Evolutionary conservation across 139 green algal genomes (phyloP), one percentile per base, ranked within the genome.

Genomic region (Chlorella sp.): DNA sequence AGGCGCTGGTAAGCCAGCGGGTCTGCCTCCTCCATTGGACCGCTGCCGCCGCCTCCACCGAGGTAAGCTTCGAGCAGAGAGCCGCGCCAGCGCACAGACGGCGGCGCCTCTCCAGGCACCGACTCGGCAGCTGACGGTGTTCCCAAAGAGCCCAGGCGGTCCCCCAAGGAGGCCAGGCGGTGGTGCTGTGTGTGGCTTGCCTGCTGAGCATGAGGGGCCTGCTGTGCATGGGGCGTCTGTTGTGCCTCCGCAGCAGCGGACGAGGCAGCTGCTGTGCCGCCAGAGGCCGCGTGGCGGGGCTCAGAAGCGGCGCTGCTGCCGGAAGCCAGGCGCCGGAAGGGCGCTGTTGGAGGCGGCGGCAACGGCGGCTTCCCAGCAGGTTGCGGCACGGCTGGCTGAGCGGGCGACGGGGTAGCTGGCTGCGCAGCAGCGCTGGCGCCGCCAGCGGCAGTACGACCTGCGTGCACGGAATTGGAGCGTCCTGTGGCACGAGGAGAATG

Each of bases 21-120:
- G 9, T 74, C 68, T 13, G 68, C 44, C 11, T 55, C 44, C 11
- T 55, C 44, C 23, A 9, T 36, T 25, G 13, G 38, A 56, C 36
- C 38, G 36, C 11, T 56, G 13, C 38, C 41, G 30, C 69, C 69
- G 4, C 74, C 74, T 30, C n/a, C n/a, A n/a, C n/a, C n/a, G n/a
- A 68, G 55, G 30, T 81, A 68, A 23, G 51, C 74, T 32, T 81
- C 74, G 51, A 81, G 18, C 30, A 81, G 51, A 0, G 74, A 81
- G 6, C 74, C 74, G 16, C 38, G 47, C 74, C 74, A 81, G 51
- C 36, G 47, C n/a, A 81, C 3, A 15, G 74, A 81, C 9, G 74
- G 51, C 32, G 74, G 74, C 1, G 74, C 30, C 47, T 64, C 51
- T 17, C 74, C 47, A 16, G 74, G 74, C n/a, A 38, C n/a, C 17